Base-by-base conservation (phyloP, 768 basidiomycete species). In the Fomitopsis pulvina region DNA sequence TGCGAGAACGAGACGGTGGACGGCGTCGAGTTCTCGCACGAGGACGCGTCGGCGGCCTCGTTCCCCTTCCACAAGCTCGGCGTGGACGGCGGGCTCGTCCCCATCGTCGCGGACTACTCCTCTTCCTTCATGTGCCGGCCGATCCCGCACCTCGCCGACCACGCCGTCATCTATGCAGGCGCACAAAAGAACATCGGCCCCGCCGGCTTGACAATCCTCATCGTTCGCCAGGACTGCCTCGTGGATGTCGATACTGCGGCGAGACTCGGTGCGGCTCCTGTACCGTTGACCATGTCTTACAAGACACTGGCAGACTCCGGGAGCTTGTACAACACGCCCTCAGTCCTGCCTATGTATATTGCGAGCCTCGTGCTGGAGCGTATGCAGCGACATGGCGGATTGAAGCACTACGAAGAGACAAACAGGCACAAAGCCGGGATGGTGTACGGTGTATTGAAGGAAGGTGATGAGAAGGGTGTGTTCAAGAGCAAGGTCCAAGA, bases 1-100 rank as follows among this genome's bases (percentile, higher is more conserved):
- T 99, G 96, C 77, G 96, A 96, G 67, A 99, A 99, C 74, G 96
- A 99, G 73, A 99, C 96, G 12, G 87, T 98, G 51, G 86, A 95
- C 58, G 96, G 96, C 38, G 85, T 93, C 41, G 85, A 98, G 71
- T 98, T 89, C 70, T 71, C 84, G 2, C 63, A 73, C 45, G 78
- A 81, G 50, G 66, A 69, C n/a, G 60, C 63, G 18, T 75, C 72
- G 22, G 70, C 80, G 4, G 72, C 76, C 22, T 75, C 84, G 20
- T 96, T 97, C 76, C 94, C 94, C 3, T 93, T 87, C 73, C 77
- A 86, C 53, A 73, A 78, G 48, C 73, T 94, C 39, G 75, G 80
- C 0, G 64, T 77, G 51, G 66, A 68, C 28, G 41, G 21, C 22
- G 57, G 57, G 38, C 74, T 84, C 27, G 71, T 81, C 24, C 92